Conservation (phyloP, 306 rosid species). For the Morella rubra region DNA sequence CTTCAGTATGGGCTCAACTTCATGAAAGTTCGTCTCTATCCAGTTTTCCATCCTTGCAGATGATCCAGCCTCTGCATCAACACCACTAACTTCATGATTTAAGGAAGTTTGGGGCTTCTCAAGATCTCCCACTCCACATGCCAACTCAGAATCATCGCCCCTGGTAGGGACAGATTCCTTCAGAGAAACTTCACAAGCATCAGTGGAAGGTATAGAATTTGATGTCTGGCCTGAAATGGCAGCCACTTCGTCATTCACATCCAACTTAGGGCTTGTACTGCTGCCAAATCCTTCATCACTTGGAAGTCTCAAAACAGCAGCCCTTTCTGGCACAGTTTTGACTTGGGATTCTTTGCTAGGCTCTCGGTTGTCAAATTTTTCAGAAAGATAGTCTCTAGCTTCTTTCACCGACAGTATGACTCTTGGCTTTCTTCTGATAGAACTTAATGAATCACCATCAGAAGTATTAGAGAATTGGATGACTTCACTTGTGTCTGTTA, state of each 20-base stretch:
- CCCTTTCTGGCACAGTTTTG: conserved; percentile 32
- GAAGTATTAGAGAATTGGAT: conserved; percentile 21
- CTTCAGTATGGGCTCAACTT: conserved; percentile 72
- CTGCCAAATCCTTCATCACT: conserved; percentile 33
- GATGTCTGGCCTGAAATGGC: conserved; percentile 35
- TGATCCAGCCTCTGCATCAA: conserved; percentile 23
- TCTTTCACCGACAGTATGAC: conserved; percentile 81
- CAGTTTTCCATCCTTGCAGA: conserved; percentile 57
- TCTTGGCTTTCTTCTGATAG: conserved; percentile 45
- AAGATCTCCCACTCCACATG: conserved; percentile 28
- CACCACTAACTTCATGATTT: conserved; percentile 38
- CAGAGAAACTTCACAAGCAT: conserved; percentile 37
- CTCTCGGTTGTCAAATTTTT: conserved; percentile 46
- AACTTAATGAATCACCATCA: conserved; percentile 37
- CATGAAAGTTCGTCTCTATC: conserved; percentile 70
- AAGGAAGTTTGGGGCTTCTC: conserved; percentile 39
- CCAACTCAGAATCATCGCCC: conserved; percentile 32
- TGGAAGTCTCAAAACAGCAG: conserved; percentile 33
- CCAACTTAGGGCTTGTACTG: conserved; percentile 25
- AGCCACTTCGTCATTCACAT: conserved; percentile 24
- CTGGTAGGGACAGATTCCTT: conserved; percentile 32
- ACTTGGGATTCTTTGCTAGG: conserved; percentile 24
- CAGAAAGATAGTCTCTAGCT: conserved; percentile 77
- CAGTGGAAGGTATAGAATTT: conserved; percentile 35
- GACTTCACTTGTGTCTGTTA: conserved; percentile 22